phyloP scores from a whole-genome alignment of 1,284 basidiomycete species.

The Wolfiporia cocos region DNA sequence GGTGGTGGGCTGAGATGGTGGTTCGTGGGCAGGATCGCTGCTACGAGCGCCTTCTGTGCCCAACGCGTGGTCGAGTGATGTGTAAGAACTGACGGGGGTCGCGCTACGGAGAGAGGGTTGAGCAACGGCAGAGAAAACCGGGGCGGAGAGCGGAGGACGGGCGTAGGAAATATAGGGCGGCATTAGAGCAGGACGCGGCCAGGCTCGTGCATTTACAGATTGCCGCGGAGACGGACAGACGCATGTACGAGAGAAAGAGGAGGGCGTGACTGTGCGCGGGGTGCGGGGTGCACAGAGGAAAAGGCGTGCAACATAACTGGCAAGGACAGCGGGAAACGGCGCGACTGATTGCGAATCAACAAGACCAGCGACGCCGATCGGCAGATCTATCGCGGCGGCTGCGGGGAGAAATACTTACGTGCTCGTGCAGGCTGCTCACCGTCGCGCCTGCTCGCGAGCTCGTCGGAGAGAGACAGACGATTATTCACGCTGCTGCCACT shows the following conservation, averaged over 20 bases:
- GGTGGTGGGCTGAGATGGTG: conserved; percentile 10
- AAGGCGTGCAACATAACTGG: conserved; percentile 1
- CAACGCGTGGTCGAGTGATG: conserved; percentile 28
- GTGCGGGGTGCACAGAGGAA: too few species aligned
- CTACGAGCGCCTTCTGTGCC: conserved; percentile 15
- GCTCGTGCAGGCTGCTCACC: not conserved
- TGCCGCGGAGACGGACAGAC: conserved; percentile 5
- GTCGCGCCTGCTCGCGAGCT: conserved; percentile 1
- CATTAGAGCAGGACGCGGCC: conserved; percentile 15
- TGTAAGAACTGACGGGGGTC: conserved; percentile 22
- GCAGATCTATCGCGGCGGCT: conserved; percentile 7
- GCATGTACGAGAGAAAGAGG: conserved; percentile 14
- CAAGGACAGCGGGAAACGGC: conserved; percentile 6
- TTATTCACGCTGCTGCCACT: conserved; percentile 8
- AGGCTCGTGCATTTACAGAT: conserved; percentile 8
- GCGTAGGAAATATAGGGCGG: conserved; percentile 20
- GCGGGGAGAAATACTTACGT: conserved; percentile 5
- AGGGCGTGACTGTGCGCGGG: conserved; percentile 6
- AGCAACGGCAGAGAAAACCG: conserved; percentile 19
- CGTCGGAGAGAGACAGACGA: conserved; percentile 5
- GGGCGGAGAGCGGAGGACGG: conserved; percentile 20
- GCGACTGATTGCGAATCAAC: conserved; percentile 9
- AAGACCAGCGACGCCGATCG: conserved; percentile 12
- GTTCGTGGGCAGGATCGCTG: conserved; percentile 12
- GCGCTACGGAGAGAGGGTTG: conserved; percentile 17